A percentile compares a stretch with the other conserved stretches of the same genome.
phyloP scores from a whole-genome alignment of 768 basidiomycete species.

The Epithele typhae region DNA sequence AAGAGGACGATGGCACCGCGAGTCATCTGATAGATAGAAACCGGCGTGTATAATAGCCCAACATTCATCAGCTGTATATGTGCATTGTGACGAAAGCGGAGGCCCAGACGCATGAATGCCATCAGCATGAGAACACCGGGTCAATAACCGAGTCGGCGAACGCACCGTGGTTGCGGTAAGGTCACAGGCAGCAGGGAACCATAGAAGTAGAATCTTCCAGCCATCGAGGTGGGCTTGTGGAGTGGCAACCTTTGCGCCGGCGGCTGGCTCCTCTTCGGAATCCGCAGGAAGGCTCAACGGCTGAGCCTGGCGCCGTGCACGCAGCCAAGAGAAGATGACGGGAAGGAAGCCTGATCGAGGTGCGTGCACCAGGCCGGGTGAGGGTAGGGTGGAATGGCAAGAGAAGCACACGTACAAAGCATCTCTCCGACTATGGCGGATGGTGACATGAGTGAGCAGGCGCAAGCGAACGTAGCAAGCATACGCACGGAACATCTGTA shows the following conservation, averaged over 20 bases:
- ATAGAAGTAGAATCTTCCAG: slow-evolving; percentile 70
- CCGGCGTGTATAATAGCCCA: slow-evolving; percentile 92
- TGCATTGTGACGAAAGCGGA: slow-evolving; percentile 12
- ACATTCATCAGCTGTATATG: slow-evolving; percentile 77
- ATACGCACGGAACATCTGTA: slow-evolving; percentile 85
- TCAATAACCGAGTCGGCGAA: slow-evolving; percentile 6
- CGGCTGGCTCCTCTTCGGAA: slow-evolving; percentile 34
- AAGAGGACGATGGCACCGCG: slow-evolving; percentile 91
- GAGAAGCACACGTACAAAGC: slow-evolving; percentile 60
- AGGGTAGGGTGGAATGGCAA: slow-evolving; percentile 11
- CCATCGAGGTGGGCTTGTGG: slow-evolving; percentile 47
- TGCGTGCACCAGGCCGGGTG: slow-evolving; percentile 10
- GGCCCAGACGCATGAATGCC: not conserved
- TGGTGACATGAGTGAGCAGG: slow-evolving; percentile 28
- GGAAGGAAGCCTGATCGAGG: slow-evolving; percentile 71
- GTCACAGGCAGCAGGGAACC: slow-evolving; percentile 88
- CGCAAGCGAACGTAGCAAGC: slow-evolving; percentile 8
- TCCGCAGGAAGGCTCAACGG: slow-evolving; percentile 54
- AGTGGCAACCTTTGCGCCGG: slow-evolving; percentile 17
- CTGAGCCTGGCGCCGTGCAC: slow-evolving; percentile 38
- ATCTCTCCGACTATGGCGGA: slow-evolving; percentile 80
- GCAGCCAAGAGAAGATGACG: slow-evolving; percentile 67
- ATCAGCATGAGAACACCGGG: slow-evolving; percentile 7
- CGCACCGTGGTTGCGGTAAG: slow-evolving; percentile 86
- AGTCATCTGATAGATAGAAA: slow-evolving; percentile 97